Percentiles rank a stretch among this genome's conserved stretches.
Conservation (phyloP, 2,329 filamentous ascomycete genomes). For the Colletotrichum sp. region DNA sequence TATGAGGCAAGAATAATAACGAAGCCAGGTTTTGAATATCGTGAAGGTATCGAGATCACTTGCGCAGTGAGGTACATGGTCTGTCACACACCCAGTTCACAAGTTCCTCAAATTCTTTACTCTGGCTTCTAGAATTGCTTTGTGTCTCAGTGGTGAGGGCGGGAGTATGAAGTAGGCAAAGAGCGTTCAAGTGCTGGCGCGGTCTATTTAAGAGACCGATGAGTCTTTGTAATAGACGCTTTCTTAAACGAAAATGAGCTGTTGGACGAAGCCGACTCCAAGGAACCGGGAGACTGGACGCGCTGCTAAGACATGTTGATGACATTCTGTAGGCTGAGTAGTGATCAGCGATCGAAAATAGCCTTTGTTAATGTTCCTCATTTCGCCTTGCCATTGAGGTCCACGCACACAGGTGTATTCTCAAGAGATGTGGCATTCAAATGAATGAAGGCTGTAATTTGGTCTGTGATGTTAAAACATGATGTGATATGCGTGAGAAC, state of each 20-base stretch:
- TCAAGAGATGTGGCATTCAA: fast-evolving
- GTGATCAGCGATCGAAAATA: neutral
- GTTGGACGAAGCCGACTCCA: neutral
- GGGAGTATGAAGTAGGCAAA: neutral
- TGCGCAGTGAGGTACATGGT: neutral
- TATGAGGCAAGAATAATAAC: neutral
- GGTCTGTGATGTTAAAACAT: neutral
- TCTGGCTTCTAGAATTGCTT: neutral
- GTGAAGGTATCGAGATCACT: too few relatives aligned
- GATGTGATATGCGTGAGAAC: neutral
- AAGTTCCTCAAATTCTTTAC: neutral
- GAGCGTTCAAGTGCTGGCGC: neutral
- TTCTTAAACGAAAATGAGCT: neutral
- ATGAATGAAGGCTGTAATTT: fast-evolving
- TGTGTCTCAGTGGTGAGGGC: neutral
- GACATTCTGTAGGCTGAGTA: neutral
- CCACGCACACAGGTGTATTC: neutral
- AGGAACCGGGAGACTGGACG: neutral
- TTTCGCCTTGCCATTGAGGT: neutral
- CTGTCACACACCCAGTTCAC: neutral
- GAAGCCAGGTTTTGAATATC: fast-evolving
- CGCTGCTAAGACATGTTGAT: neutral
- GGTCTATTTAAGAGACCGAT: neutral
- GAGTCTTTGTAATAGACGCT: neutral
- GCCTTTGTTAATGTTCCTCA: neutral